Conservation (phyloP, 2,329 filamentous ascomycete species). For the Calycina herbarum region DNA sequence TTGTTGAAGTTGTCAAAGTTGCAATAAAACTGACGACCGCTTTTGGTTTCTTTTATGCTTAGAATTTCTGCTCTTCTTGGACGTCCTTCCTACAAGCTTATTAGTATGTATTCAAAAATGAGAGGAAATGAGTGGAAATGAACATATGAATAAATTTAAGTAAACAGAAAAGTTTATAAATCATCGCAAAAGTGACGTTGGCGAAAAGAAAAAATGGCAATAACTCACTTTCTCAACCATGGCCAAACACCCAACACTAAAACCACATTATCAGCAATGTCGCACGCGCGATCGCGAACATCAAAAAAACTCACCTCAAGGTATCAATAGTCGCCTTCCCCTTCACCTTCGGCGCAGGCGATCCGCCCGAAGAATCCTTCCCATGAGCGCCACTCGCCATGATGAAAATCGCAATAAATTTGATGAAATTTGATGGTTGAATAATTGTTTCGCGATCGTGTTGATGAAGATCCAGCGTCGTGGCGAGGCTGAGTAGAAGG, state of each 20-base stretch:
- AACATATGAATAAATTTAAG: neutral
- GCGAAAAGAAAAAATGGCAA: neutral
- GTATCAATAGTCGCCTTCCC: constrained; percentile 84
- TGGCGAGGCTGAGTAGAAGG: neutral
- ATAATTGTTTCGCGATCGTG: neutral
- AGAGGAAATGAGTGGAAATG: constrained; percentile 15
- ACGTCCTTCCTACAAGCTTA: constrained; percentile 65
- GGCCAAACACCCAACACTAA: constrained; percentile 39
- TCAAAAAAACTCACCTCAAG: constrained; percentile 60
- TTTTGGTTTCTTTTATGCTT: constrained; percentile 89
- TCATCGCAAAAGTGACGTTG: neutral
- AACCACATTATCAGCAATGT: constrained; percentile 21
- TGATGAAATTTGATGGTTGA: neutral
- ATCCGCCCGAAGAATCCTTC: constrained; percentile 56
- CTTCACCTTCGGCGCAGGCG: constrained; percentile 63
- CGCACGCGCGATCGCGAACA: constrained; percentile 1
- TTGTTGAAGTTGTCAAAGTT: constrained; percentile 39
- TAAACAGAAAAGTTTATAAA: constrained; percentile 12
- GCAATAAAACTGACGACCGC: constrained; percentile 56
- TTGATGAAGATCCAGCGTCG: neutral
- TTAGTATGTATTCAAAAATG: constrained; percentile 17
- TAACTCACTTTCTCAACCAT: constrained; percentile 39
- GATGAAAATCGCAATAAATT: constrained; percentile 39
- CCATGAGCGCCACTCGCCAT: constrained; percentile 54
- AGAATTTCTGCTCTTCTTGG: constrained; percentile 92